Percentiles rank a stretch among this genome's conserved stretches.
These are phyloP conservation scores for Coriolopsis trogii DNA, from an alignment of 1,284 basidiomycete genomes.

Conservation along the genomic window DNA sequence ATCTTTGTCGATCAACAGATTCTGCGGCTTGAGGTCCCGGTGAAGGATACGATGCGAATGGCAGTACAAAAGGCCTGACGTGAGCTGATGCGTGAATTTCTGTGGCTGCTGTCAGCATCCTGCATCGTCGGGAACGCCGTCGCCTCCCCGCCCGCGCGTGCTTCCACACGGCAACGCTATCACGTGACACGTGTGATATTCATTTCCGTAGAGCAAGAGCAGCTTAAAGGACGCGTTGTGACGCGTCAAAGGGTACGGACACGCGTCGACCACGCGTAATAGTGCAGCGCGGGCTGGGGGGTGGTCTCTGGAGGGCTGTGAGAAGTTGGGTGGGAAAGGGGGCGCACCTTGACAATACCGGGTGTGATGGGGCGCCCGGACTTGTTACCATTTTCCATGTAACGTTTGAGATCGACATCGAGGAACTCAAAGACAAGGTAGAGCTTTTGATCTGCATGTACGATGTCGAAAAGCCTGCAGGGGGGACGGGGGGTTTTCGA, in stretches of 20 bases:
- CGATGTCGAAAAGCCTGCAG: slow-evolving; percentile 90
- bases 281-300: too few relatives aligned
- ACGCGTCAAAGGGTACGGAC: slow-evolving; percentile 30
- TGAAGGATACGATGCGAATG: slow-evolving; percentile 97
- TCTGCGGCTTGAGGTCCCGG: slow-evolving; percentile 97
- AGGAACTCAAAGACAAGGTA: slow-evolving; percentile 98
- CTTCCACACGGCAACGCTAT: slow-evolving; percentile 10
- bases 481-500: not conserved
- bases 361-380: slow-evolving; percentile 70
- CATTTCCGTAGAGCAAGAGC: slow-evolving; percentile 8
- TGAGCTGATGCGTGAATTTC: slow-evolving; percentile 92
- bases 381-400: slow-evolving; percentile 88
- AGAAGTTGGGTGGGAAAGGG: not conserved
- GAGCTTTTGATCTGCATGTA: slow-evolving; percentile 95
- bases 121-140: not conserved
- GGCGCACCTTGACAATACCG: slow-evolving; percentile 84
- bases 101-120: slow-evolving; percentile 34
- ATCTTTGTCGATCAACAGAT: slow-evolving; percentile 90
- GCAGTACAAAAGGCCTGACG: slow-evolving; percentile 90
- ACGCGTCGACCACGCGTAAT: slow-evolving; percentile 1
- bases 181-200: slow-evolving; percentile 30
- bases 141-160: slow-evolving; percentile 1
- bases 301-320: not conserved
- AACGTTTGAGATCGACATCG: slow-evolving; percentile 93
- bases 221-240: slow-evolving; percentile 29